These are phyloP conservation scores for Penicillium dipodomyicola DNA, from an alignment of 495 filamentous ascomycete species.

Conservation along the genomic window DNA sequence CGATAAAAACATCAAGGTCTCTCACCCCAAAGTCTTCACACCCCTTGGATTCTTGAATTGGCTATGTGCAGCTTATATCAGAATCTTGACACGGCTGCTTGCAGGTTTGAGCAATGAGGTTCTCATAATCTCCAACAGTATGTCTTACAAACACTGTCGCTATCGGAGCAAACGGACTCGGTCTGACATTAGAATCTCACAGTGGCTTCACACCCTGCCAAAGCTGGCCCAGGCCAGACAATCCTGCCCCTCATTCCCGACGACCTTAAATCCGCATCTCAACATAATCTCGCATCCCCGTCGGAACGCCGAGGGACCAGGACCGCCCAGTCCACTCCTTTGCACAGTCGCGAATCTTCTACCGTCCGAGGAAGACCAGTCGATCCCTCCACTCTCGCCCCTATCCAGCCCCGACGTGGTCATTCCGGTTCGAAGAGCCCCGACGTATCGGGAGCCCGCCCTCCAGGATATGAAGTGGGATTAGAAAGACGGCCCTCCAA, in stretches of 20 bases:
- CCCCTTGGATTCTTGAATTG: slow-evolving; percentile 1
- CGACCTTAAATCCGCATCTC: slow-evolving; percentile 41
- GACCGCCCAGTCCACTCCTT: slow-evolving; percentile 50
- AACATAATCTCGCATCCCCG: slow-evolving; percentile 42
- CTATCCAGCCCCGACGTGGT: slow-evolving; percentile 47
- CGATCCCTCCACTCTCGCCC: slow-evolving; percentile 38
- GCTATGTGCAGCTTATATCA: slow-evolving; percentile 3
- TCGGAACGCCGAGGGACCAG: slow-evolving; percentile 42
- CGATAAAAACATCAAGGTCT: slow-evolving; percentile 13
- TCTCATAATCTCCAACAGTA: slow-evolving; percentile 4
- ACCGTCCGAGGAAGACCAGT: slow-evolving; percentile 44
- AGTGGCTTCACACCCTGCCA: slow-evolving; percentile 45
- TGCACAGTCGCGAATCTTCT: slow-evolving; percentile 49
- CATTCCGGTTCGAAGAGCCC: slow-evolving; percentile 58
- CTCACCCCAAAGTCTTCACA: neutral
- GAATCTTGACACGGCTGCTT: neutral
- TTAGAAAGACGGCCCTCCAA: slow-evolving; percentile 69
- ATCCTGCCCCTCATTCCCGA: slow-evolving; percentile 48
- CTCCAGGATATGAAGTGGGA: slow-evolving; percentile 49
- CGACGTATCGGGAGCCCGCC: slow-evolving; percentile 40
- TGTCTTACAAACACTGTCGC: neutral
- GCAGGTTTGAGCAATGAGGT: slow-evolving; percentile 12
- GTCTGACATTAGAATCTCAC: slow-evolving; percentile 6
- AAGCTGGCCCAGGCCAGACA: slow-evolving; percentile 41
- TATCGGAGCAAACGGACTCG: slow-evolving; percentile 7